Conservation (phyloP, 1,284 basidiomycete species). For the Cutaneotrichosporon dermatis region DNA sequence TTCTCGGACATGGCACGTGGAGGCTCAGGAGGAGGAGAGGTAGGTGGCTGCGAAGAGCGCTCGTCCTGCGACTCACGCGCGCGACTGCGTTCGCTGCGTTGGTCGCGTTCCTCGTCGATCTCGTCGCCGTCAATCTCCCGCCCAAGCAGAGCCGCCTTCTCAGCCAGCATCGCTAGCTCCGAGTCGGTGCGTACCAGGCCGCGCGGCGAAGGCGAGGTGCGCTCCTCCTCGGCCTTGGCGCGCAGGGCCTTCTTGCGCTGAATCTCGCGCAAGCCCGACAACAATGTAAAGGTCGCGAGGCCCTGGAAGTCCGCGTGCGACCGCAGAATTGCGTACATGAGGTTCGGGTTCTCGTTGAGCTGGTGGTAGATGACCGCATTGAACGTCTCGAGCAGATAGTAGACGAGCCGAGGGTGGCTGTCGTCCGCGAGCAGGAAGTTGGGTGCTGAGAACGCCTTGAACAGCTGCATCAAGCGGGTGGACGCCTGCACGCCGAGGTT, state of each 20-base stretch:
- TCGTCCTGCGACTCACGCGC: background rate
- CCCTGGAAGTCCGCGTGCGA: conserved; percentile 78
- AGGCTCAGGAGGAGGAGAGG: background rate
- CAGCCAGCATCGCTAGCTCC: conserved; percentile 42
- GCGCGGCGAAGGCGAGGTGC: background rate
- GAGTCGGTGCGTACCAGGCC: conserved; percentile 33
- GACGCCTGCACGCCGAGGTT: conserved; percentile 75
- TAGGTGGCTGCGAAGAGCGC: background rate
- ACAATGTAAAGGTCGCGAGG: conserved; percentile 80
- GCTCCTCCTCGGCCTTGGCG: conserved; percentile 47
- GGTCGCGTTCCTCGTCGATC: conserved; percentile 6
- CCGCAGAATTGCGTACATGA: conserved; percentile 79
- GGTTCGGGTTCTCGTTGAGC: conserved; percentile 68
- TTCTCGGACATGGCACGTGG: conserved; percentile 65
- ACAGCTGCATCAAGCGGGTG: conserved; percentile 75
- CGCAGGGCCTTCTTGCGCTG: conserved; percentile 65
- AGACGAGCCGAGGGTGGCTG: conserved; percentile 84
- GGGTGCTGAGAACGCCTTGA: conserved; percentile 83
- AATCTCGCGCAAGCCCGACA: conserved; percentile 76
- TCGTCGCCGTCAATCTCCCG: conserved; percentile 30
- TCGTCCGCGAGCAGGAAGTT: conserved; percentile 86
- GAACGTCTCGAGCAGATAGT: conserved; percentile 70
- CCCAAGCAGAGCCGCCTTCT: conserved; percentile 43
- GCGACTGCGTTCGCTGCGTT: conserved; percentile 1
- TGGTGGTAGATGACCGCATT: conserved; percentile 73